Conservation (phyloP, 441 rosid species). For the Jatropha podagrica region DNA sequence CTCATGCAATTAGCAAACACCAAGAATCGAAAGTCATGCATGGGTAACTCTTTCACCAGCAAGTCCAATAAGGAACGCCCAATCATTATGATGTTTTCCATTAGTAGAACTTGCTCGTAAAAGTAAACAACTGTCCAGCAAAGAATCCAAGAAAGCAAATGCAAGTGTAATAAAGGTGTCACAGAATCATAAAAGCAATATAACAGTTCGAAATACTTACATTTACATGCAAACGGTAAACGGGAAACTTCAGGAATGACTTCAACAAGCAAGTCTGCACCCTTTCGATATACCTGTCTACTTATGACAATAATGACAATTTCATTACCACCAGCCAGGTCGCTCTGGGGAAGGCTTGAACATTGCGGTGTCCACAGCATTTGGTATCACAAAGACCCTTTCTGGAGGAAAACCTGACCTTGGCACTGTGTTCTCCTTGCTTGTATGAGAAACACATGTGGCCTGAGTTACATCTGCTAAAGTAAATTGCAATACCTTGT, state of each 20-base stretch:
- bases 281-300: constrained; percentile 92
- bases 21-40: not conserved
- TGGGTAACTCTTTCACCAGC: too few relatives aligned
- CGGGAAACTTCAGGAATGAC: constrained; percentile 92
- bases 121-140: not conserved
- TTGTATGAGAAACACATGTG: constrained; percentile 93
- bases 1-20: not conserved
- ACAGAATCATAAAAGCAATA: not conserved
- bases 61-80: not conserved
- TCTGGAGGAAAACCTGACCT: constrained; percentile 83
- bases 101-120: not conserved
- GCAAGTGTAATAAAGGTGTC: not conserved
- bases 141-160: not conserved
- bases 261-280: constrained; percentile 96
- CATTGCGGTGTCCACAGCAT: constrained; percentile 99
- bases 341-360: constrained; percentile 70
- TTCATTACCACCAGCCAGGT: constrained; percentile 44
- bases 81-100: not conserved
- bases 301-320: constrained; percentile 90
- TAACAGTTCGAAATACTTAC: constrained; percentile 44
- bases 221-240: constrained; percentile 62
- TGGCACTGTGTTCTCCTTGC: constrained; percentile 92
- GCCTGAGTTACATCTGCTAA: constrained; percentile 95
- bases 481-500: constrained; percentile 90
- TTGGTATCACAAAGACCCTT: constrained; percentile 87